Percentiles rank a stretch among this genome's conserved stretches.
phyloP scores from a whole-genome alignment of 148 eudicot genomes.

The Vaccinium darrowii region DNA sequence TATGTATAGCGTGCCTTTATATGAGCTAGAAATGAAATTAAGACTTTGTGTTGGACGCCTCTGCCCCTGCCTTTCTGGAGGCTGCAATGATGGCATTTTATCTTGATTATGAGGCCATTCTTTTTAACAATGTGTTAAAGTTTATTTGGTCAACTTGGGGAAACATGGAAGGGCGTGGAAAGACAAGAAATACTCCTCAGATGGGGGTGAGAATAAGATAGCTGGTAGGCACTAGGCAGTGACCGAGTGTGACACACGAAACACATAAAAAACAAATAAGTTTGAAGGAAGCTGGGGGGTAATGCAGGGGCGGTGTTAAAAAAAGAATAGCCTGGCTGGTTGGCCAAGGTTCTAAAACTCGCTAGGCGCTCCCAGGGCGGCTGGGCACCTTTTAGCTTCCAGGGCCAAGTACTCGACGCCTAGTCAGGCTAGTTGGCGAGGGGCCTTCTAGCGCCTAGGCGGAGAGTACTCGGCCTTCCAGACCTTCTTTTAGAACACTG shows the following conservation, averaged over 20 bases:
- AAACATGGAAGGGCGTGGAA: not conserved
- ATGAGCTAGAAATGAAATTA: not conserved
- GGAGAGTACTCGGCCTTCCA: too few relatives aligned
- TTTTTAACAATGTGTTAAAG: not conserved
- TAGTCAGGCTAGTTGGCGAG: too few relatives aligned
- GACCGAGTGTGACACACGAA: not conserved
- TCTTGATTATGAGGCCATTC: not conserved
- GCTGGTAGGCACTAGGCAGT: not conserved
- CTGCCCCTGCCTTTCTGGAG: not conserved
- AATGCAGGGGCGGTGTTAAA: not conserved
- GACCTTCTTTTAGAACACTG: too few relatives aligned
- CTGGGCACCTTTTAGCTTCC: too few relatives aligned
- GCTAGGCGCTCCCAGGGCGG: too few relatives aligned
- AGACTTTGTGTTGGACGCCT: not conserved
- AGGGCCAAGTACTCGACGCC: too few relatives aligned
- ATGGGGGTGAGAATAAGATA: not conserved
- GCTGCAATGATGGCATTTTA: not conserved
- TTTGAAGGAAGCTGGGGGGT: not conserved
- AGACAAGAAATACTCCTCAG: not conserved
- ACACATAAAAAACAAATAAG: not conserved
- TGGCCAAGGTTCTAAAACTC: too few relatives aligned
- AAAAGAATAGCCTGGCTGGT: not conserved
- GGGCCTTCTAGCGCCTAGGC: too few relatives aligned
- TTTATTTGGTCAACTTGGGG: not conserved
- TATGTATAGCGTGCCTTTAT: not conserved